A percentile compares a stretch with the other conserved stretches of the same genome.
Conservation (phyloP, 352 stramenopile species). For the Phytopythium sindhum region DNA sequence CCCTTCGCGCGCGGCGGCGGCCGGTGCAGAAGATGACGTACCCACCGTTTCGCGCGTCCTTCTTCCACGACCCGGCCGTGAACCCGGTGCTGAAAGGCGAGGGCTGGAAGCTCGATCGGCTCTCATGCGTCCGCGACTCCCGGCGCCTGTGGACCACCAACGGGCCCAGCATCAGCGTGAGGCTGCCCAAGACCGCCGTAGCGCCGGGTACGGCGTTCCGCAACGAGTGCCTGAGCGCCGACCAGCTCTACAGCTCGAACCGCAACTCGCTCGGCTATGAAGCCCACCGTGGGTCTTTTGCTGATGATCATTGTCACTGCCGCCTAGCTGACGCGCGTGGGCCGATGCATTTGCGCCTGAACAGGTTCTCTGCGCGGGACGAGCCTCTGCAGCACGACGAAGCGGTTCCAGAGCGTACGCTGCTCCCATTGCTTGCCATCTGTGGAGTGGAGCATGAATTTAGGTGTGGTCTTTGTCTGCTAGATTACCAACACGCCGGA, state of each 20-base stretch:
- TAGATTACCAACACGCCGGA: slow-evolving; percentile 47
- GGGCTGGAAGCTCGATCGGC: slow-evolving; percentile 26
- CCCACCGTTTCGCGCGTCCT: slow-evolving; percentile 54
- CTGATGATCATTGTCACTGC: not conserved
- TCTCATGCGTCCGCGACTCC: slow-evolving; percentile 36
- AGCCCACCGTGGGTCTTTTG: slow-evolving; percentile 40
- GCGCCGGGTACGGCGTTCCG: slow-evolving; percentile 59
- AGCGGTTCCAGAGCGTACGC: slow-evolving; percentile 45
- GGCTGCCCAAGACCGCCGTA: slow-evolving; percentile 50
- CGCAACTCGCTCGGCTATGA: slow-evolving; percentile 58
- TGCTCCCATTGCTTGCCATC: not conserved
- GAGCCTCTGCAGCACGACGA: slow-evolving; percentile 63
- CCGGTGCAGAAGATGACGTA: slow-evolving; percentile 21
- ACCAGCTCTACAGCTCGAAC: slow-evolving; percentile 69
- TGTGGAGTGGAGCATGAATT: not conserved
- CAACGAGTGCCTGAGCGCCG: slow-evolving; percentile 54
- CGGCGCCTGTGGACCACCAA: slow-evolving; percentile 47
- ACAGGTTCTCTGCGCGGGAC: slow-evolving; percentile 57
- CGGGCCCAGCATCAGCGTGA: slow-evolving; percentile 37
- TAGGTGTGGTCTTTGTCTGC: slow-evolving; percentile 5
- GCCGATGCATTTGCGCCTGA: not conserved
- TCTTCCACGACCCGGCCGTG: slow-evolving; percentile 52
- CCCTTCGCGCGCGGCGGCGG: not conserved
- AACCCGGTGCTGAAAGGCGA: slow-evolving; percentile 47
- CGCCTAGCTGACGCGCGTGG: not conserved